Percentiles rank a stretch among this genome's conserved stretches.
These are phyloP conservation scores for Lachancea meyersii DNA, from an alignment of 805 yeast species.

Conservation along the genomic window DNA sequence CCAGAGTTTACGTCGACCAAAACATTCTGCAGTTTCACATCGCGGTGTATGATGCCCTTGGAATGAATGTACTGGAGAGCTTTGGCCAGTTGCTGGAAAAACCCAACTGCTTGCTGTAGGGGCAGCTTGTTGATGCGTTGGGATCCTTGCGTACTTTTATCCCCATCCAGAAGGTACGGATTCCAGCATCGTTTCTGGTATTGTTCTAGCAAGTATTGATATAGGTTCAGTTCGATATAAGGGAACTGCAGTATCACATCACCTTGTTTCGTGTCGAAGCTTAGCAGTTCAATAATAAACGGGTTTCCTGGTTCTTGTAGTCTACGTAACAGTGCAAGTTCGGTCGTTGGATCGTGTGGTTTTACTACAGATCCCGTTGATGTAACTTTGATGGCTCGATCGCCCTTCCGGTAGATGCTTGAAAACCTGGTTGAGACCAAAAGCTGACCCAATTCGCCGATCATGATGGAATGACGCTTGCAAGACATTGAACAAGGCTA, in stretches of 20 bases:
- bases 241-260: constrained; percentile 10
- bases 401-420: constrained; percentile 15
- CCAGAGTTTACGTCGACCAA: constrained; percentile 36
- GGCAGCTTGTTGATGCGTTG: constrained; percentile 18
- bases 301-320: constrained; percentile 8
- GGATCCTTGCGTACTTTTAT: neutral
- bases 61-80: constrained; percentile 80
- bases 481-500: neutral
- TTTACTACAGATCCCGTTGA: constrained; percentile 18
- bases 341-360: constrained; percentile 28
- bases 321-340: constrained; percentile 19
- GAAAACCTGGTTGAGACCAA: constrained; percentile 22
- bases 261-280: constrained; percentile 3
- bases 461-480: neutral
- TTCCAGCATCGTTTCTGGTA: constrained; percentile 11
- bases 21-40: constrained; percentile 88
- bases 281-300: constrained; percentile 19
- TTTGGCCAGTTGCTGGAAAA: constrained; percentile 63
- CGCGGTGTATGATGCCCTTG: constrained; percentile 88
- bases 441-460: neutral
- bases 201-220: constrained; percentile 9
- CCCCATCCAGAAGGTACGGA: constrained; percentile 8
- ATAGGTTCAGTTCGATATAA: constrained; percentile 8
- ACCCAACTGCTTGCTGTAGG: constrained; percentile 30
- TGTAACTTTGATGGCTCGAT: constrained; percentile 19